Evolutionary conservation across 345 rosid species (phyloP).

Genomic region (Microcos paniculata): DNA sequence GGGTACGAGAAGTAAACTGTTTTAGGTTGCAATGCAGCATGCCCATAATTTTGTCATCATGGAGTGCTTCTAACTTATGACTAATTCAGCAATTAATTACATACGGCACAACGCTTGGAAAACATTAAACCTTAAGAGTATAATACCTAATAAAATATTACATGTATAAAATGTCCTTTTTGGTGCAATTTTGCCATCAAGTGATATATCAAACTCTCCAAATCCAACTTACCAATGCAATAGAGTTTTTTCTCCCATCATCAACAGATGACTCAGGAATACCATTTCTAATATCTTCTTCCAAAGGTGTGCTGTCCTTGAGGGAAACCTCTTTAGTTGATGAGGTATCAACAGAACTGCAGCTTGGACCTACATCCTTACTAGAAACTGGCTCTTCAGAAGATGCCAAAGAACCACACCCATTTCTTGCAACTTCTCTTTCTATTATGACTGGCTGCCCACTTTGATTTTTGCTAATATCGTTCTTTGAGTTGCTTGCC

Average conservation of each 20-base stretch:
- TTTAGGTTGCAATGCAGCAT: background rate
- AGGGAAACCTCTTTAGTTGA: conserved; percentile 29
- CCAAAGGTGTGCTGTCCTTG: conserved; percentile 8
- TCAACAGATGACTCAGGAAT: background rate
- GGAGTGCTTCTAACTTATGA: background rate
- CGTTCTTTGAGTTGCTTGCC: background rate
- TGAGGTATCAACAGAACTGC: conserved; percentile 21
- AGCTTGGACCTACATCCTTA: conserved; percentile 14
- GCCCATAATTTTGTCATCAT: background rate
- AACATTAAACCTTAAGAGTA: background rate
- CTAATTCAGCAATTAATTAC: background rate
- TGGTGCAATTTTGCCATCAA: background rate
- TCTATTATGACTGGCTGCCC: conserved; percentile 20
- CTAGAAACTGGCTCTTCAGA: conserved; percentile 15
- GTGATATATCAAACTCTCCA: background rate
- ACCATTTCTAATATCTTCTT: conserved; percentile 16
- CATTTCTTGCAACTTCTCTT: conserved; percentile 14
- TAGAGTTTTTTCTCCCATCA: conserved; percentile 22
- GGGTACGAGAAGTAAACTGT: background rate
- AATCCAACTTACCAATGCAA: conserved; percentile 37
- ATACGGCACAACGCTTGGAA: background rate
- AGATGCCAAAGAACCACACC: conserved; percentile 19
- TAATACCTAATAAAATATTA: background rate
- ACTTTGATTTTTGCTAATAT: conserved; percentile 16
- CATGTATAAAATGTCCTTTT: background rate